Evolutionary conservation across 2,329 filamentous ascomycete genomes (phyloP), one percentile per base, ranked within the genome.

Genomic region (Bimuria novae-zelandiae): DNA sequence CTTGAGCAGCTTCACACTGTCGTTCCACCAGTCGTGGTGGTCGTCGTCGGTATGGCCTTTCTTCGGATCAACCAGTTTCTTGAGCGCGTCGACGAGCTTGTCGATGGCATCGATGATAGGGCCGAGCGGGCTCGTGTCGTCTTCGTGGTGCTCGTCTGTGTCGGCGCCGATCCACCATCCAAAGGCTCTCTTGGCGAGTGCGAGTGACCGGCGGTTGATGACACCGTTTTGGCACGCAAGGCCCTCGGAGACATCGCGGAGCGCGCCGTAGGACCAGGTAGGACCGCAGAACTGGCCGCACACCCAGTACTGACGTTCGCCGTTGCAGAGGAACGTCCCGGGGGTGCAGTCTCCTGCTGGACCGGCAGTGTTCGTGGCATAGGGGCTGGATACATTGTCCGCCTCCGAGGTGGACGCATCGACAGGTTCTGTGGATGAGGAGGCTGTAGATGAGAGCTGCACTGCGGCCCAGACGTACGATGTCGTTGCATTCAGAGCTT

Each of bases 291-390:
- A 57, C 22, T 62, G 57, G 54, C 67, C 62, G 62, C 74, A 76
- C 7, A 72, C 76, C 36, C 69, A 64, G 62, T 70, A 77, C 17
- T 65, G 59, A 2, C 56, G 68, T 16, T 49, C 23, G 3, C 63
- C 69, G 23, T 67, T 68, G 70, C 75, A 77, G 55, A 76, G 67
- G 64, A 74, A 75, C n/a, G 70, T 68, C 17, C 71, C 73, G 1
- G 73, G 74, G 1, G 67, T 63, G 57, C 75, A 77, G 29, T 17
- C 33, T 4, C 17, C 33, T 4, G 16, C n/a, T 5, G 73, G 72
- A 1, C 73, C 64, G 51, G 70, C 73, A 44, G 52, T 48, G 16
- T 32, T 61, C 17, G 64, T 63, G n/a, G 56, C 56, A 56, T 62
- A 68, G 25, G 52, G 49, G 21, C 46, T 25, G 33, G 43, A 32